Conservation (phyloP, 169 alveolate species). For the Plasmodium blacklocki region DNA sequence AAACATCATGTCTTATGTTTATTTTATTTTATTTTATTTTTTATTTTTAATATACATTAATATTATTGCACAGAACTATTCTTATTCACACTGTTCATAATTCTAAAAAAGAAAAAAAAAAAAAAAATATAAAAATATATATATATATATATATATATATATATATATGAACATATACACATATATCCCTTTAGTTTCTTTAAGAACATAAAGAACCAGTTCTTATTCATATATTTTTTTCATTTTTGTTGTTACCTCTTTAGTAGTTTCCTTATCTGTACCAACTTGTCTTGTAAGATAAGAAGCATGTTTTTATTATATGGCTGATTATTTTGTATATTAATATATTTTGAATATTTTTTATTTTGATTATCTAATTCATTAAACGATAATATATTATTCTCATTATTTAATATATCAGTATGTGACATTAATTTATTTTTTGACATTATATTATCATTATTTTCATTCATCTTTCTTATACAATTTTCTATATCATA, state of each 20-base stretch:
- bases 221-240: too few relatives aligned
- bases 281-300: slow-evolving; percentile 31
- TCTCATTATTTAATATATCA: not conserved
- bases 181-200: not conserved
- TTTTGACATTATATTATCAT: not conserved
- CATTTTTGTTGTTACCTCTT: slow-evolving; percentile 24
- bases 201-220: too few relatives aligned
- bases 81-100: slow-evolving; percentile 13
- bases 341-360: not conserved
- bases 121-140: not conserved
- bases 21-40: too few relatives aligned
- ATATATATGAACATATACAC: not conserved
- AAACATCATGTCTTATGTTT: too few relatives aligned
- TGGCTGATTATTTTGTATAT: slow-evolving; percentile 9
- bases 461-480: slow-evolving; percentile 13
- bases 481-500: slow-evolving; percentile 34
- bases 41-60: too few relatives aligned
- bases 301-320: slow-evolving; percentile 37
- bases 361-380: not conserved
- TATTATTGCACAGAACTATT: slow-evolving; percentile 1
- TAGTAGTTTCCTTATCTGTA: slow-evolving; percentile 40
- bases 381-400: not conserved
- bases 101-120: slow-evolving; percentile 16
- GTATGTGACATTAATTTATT: slow-evolving; percentile 15
- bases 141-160: not conserved